Base-by-base conservation (phyloP, 2,329 filamentous ascomycete genomes). In the Aspergillus nomiae region DNA sequence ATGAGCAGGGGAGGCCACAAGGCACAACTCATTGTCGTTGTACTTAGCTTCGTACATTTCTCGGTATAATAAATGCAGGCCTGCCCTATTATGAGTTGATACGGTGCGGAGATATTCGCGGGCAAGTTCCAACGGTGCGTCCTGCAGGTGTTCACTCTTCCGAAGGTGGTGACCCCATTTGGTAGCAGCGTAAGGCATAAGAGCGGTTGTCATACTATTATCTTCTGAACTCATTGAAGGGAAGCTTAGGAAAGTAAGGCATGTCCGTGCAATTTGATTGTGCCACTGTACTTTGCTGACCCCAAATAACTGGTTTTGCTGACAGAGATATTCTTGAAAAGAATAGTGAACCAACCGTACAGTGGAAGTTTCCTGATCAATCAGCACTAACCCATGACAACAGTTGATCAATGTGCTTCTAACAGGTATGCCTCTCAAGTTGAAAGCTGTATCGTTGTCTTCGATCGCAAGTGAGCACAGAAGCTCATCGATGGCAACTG, bases 291-390 rank as follows among this genome's bases (percentile, higher is more conserved):
- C 28, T 36, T 34, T 54, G 30, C 28, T 54, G 3, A 54, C 0
- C 10, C 50, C 59, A 16, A 57, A 58, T 4, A 61, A 6, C 19
- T 43, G 4, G 10, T 28, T 45, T 34, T 58, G 59, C 7, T 43
- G 38, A 32, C 2, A 16, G 32, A 61, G 46, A 45, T 41, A 61
- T 26, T 61, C 59, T 34, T 61, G 21, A 19, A 61, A 53, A 24
- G 54, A 56, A 24, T 50, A 61, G 26, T 61, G 59, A 14, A 61
- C 59, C 54, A 61, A 36, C 7, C 59, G 59, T 16, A 61, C 34
- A 12, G 59, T 61, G 7, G 12, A 45, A 7, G 54, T 43, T 36
- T 45, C 55, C 4, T 30, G 36, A 16, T 45, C 55, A 41, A 36
- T n/a, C 4, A 61, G 26, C 21, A 32, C 55, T 16, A 61, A 26